A percentile compares a stretch with the other conserved stretches of the same genome.
phyloP scores from a whole-genome alignment of 2,329 filamentous ascomycete species.

The Fusarium subglutinans region DNA sequence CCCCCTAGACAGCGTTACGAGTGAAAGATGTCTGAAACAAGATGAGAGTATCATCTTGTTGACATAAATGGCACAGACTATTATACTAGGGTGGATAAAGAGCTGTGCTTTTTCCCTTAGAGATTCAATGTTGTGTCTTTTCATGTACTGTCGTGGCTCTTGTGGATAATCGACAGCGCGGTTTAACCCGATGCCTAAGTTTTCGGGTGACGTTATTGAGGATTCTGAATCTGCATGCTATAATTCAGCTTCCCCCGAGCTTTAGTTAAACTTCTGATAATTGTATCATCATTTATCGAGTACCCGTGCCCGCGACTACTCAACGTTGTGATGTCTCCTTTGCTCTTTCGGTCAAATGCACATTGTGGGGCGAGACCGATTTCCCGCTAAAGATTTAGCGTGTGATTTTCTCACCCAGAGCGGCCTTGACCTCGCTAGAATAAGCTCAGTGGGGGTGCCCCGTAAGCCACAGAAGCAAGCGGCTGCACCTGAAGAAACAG shows the following conservation, averaged over 20 bases:
- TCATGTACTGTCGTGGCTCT: background rate
- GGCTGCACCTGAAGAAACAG: background rate
- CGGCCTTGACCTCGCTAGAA: background rate
- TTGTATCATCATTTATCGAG: background rate
- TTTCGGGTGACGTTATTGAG: too few species aligned
- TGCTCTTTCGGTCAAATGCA: background rate
- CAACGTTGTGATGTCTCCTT: background rate
- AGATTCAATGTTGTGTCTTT: too few species aligned
- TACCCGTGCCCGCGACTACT: background rate
- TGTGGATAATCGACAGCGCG: background rate
- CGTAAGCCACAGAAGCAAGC: background rate
- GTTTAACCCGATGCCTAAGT: too few species aligned
- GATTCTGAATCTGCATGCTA: accelerated
- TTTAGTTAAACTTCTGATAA: too few species aligned
- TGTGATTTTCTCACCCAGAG: background rate
- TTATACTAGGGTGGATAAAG: too few species aligned
- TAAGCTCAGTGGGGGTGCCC: background rate
- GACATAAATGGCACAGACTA: too few species aligned
- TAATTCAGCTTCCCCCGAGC: too few species aligned
- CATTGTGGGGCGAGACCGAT: too few species aligned
- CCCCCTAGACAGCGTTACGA: background rate
- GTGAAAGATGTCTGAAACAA: background rate
- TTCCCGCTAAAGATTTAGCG: background rate
- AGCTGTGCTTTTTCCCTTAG: too few species aligned
- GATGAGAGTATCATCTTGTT: accelerated